These are phyloP conservation scores for Strigomonas culicis DNA, from an alignment of 208 protist species.

Conservation along the genomic window DNA sequence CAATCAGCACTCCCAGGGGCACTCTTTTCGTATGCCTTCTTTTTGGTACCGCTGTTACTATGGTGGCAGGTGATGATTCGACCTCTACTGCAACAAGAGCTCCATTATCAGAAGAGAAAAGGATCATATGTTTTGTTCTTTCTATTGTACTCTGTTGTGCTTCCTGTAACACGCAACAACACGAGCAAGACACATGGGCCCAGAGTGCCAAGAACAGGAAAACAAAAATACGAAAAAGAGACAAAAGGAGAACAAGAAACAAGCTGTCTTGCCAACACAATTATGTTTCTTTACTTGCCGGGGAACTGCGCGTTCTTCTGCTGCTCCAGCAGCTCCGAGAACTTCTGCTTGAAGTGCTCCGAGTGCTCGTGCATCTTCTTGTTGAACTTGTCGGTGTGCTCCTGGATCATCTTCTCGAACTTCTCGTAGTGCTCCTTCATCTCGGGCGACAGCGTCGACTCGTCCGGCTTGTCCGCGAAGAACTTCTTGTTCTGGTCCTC, in stretches of 20 bases:
- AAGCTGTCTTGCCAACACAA: background rate
- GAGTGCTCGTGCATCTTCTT: conserved; percentile 92
- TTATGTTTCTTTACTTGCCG: conserved; percentile 49
- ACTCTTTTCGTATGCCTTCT: no score
- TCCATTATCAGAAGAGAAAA: background rate
- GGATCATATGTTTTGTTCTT: background rate
- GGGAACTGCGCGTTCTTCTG: conserved; percentile 92
- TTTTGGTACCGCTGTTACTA: no score
- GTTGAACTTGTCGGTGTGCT: conserved; percentile 93
- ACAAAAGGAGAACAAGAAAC: background rate
- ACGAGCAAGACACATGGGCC: background rate
- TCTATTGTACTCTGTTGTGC: background rate
- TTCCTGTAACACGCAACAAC: background rate
- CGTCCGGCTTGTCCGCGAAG: conserved; percentile 90
- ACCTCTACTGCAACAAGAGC: no score
- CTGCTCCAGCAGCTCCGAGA: conserved; percentile 87
- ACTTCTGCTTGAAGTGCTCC: conserved; percentile 91
- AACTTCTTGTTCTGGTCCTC: conserved; percentile 92
- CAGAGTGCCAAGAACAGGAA: conserved; percentile 1
- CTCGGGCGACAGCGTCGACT: conserved; percentile 85
- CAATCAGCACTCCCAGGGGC: no score
- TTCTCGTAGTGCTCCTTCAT: conserved; percentile 93
- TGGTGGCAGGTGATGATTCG: no score
- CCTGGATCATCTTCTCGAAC: conserved; percentile 92
- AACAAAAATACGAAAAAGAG: conserved; percentile 9